Conservation (phyloP, 2,329 filamentous ascomycete genomes). For the Drechslera avenae region DNA sequence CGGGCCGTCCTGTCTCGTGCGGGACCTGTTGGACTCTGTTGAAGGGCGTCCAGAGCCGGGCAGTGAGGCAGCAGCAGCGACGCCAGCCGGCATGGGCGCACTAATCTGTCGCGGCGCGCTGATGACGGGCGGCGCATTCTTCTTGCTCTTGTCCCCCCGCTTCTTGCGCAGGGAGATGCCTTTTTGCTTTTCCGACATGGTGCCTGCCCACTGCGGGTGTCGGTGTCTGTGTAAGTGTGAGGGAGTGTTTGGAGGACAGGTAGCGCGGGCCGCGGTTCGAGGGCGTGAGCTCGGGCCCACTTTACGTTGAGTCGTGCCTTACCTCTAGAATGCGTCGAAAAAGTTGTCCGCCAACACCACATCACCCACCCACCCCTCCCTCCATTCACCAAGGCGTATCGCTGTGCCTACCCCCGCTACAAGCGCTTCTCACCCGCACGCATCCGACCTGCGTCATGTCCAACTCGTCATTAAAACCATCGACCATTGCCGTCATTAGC, state of each 20-base stretch:
- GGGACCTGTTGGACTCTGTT: slow-evolving; percentile 46
- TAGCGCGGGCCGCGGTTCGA: slow-evolving; percentile 14
- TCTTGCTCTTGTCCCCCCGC: slow-evolving; percentile 59
- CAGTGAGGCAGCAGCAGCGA: slow-evolving; percentile 34
- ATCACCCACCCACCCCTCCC: slow-evolving; percentile 15
- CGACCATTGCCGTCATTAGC: slow-evolving; percentile 62
- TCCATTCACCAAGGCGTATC: slow-evolving; percentile 10
- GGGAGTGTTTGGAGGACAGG: slow-evolving; percentile 10
- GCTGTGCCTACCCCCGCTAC: slow-evolving; percentile 1
- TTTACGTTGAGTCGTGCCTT: slow-evolving; percentile 26
- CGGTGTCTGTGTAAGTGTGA: neutral
- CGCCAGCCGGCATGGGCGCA: slow-evolving; percentile 44
- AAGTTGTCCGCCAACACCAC: slow-evolving; percentile 17
- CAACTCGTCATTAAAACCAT: slow-evolving; percentile 40
- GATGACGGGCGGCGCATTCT: slow-evolving; percentile 56
- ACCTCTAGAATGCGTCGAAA: slow-evolving; percentile 15
- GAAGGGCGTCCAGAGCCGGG: slow-evolving; percentile 46
- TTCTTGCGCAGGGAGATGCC: slow-evolving; percentile 69
- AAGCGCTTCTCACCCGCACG: slow-evolving; percentile 7
- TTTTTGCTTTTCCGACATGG: slow-evolving; percentile 58
- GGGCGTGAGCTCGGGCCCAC: slow-evolving; percentile 33
- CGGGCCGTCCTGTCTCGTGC: slow-evolving; percentile 33
- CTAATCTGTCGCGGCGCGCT: slow-evolving; percentile 62
- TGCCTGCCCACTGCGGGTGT: slow-evolving; percentile 18
- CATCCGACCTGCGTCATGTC: slow-evolving; percentile 9